Percentiles rank a stretch among this genome's conserved stretches.
These are phyloP conservation scores for Chytriomyces sp. DNA, from an alignment of 192 early-diverging fungal species.

Conservation along the genomic window DNA sequence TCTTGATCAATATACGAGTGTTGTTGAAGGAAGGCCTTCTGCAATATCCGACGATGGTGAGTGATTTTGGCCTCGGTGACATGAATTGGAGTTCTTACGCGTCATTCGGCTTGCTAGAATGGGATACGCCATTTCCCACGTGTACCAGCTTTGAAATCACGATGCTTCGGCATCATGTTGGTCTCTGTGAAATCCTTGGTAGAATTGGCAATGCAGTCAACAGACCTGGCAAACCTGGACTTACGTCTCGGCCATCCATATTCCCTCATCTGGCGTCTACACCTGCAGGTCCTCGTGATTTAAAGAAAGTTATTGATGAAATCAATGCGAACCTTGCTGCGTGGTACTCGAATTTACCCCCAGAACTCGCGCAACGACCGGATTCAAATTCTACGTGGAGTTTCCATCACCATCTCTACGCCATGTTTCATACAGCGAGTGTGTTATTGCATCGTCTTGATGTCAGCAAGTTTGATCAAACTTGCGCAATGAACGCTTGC, in stretches of 20 bases:
- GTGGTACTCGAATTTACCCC: conserved; percentile 43
- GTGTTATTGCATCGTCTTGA: conserved; percentile 49
- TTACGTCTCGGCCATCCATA: not conserved
- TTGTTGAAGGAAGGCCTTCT: conserved; percentile 55
- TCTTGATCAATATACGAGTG: conserved; percentile 51
- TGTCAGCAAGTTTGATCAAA: conserved; percentile 40
- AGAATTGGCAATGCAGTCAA: conserved; percentile 55
- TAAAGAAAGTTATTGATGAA: conserved; percentile 35
- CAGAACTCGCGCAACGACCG: conserved; percentile 34
- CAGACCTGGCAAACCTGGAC: conserved; percentile 37
- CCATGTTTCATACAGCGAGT: conserved; percentile 50
- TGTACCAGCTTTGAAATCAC: conserved; percentile 34
- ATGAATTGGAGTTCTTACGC: not conserved
- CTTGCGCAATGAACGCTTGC: conserved; percentile 36
- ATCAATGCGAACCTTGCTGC: conserved; percentile 37
- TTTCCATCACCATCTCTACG: conserved; percentile 53
- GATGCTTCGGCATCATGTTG: conserved; percentile 48
- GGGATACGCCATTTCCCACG: conserved; percentile 55
- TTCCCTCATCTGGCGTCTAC: not conserved
- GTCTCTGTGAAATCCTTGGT: conserved; percentile 54
- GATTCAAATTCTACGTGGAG: conserved; percentile 36
- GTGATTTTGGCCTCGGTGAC: not conserved
- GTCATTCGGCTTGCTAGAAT: conserved; percentile 34
- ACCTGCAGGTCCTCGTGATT: not conserved
- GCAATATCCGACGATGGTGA: conserved; percentile 56